Evolutionary conservation across 805 yeast genomes (phyloP).

Genomic region (Phaffomyces opuntiae): DNA sequence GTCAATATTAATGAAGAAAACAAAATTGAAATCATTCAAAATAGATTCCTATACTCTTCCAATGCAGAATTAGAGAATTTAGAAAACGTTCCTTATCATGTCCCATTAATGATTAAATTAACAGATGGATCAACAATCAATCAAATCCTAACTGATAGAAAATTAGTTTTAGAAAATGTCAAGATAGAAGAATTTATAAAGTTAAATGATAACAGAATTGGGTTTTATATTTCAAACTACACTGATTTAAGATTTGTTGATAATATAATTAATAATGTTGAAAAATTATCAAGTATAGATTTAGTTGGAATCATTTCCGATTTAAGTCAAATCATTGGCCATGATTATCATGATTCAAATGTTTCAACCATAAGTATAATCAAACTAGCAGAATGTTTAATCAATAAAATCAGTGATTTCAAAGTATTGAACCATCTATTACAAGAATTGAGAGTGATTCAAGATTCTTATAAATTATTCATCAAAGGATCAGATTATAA

Average conservation of each 20-base stretch:
- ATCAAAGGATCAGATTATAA: slow-evolving; percentile 3
- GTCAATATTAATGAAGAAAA: slow-evolving; percentile 26
- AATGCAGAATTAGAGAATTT: slow-evolving; percentile 24
- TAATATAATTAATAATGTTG: slow-evolving; percentile 17
- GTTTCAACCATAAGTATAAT: slow-evolving; percentile 24
- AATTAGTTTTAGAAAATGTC: slow-evolving; percentile 16
- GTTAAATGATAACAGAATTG: slow-evolving; percentile 39
- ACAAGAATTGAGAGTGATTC: slow-evolving; percentile 18
- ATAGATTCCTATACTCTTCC: slow-evolving; percentile 25
- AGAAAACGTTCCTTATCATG: slow-evolving; percentile 55
- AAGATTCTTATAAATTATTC: slow-evolving; percentile 15
- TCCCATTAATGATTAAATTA: slow-evolving; percentile 46
- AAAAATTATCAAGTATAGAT: slow-evolving; percentile 21
- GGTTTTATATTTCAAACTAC: slow-evolving; percentile 45
- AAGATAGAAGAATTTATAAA: slow-evolving; percentile 27
- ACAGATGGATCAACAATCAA: slow-evolving; percentile 30
- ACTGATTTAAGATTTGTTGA: slow-evolving; percentile 23
- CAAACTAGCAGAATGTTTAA: slow-evolving; percentile 18
- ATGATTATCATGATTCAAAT: slow-evolving; percentile 19
- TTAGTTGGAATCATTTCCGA: slow-evolving; percentile 29
- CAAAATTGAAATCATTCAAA: slow-evolving; percentile 32
- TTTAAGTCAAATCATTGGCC: slow-evolving; percentile 25
- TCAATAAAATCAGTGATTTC: slow-evolving; percentile 11
- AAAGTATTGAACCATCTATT: slow-evolving; percentile 24
- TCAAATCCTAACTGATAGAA: slow-evolving; percentile 38